A percentile compares a stretch with the other conserved stretches of the same genome.
Evolutionary conservation across 345 rosid species (phyloP).

Genomic region (Pseudoturritis turrita): DNA sequence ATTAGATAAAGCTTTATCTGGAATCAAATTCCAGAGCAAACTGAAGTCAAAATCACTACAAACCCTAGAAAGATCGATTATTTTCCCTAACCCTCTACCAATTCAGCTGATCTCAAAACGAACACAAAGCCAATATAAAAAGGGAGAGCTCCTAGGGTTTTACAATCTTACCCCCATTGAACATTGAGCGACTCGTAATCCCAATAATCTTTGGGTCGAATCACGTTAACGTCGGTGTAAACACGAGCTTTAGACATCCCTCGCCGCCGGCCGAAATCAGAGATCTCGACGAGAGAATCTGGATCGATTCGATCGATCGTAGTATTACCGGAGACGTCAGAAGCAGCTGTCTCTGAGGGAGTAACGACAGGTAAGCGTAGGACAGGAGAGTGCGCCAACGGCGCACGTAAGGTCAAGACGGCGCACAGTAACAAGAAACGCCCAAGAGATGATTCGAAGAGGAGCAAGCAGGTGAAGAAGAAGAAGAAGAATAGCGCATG

Average conservation of each 20-base stretch:
- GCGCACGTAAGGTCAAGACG: slow-evolving; percentile 45
- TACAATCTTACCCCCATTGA: slow-evolving; percentile 69
- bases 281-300: slow-evolving; percentile 31
- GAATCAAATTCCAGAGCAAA: neutral
- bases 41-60: neutral
- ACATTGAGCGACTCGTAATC: slow-evolving; percentile 77
- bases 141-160: neutral
- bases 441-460: slow-evolving; percentile 12
- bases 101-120: neutral
- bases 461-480: neutral
- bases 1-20: neutral
- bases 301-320: slow-evolving; percentile 23
- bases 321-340: neutral
- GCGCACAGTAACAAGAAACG: slow-evolving; percentile 47
- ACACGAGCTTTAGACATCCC: slow-evolving; percentile 90
- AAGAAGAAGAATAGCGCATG: slow-evolving; percentile 12
- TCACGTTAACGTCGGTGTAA: slow-evolving; percentile 76
- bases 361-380: slow-evolving; percentile 20
- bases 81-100: neutral
- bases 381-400: slow-evolving; percentile 45
- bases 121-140: neutral
- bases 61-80: neutral
- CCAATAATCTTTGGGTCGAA: slow-evolving; percentile 93
- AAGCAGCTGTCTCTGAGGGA: neutral
- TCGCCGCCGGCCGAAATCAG: slow-evolving; percentile 17